Evolutionary conservation across 495 filamentous ascomycete genomes (phyloP).

Genomic region (Tuber aestivum): DNA sequence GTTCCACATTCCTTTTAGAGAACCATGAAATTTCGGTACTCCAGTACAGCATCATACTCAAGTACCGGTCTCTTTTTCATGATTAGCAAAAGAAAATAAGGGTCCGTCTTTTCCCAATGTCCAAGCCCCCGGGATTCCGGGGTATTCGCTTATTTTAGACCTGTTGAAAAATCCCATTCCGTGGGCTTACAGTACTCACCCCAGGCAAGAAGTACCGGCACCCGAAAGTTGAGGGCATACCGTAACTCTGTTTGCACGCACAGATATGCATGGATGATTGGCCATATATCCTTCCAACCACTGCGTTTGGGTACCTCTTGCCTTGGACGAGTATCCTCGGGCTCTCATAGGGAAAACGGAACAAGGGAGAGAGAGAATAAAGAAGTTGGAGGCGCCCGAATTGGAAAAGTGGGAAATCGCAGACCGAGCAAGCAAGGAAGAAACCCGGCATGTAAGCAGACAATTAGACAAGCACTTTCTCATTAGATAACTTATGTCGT

Average conservation of each 20-base stretch:
- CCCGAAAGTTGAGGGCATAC: too few relatives aligned
- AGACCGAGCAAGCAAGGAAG: not conserved
- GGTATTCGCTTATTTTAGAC: not conserved
- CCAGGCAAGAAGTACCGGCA: too few relatives aligned
- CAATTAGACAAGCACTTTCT: not conserved
- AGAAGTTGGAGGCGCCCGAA: not conserved
- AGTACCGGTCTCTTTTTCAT: not conserved
- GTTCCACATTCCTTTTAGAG: not conserved
- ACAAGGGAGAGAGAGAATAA: not conserved
- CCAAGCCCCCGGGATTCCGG: not conserved
- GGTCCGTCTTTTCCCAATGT: not conserved
- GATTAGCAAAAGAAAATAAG: not conserved
- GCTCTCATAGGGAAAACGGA: too few relatives aligned
- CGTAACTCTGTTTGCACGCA: too few relatives aligned
- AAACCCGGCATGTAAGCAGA: not conserved
- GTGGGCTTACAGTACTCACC: not conserved
- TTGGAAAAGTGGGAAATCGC: not conserved
- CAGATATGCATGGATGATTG: too few relatives aligned
- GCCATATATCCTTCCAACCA: too few relatives aligned
- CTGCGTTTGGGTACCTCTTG: not conserved
- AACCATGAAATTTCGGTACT: not conserved
- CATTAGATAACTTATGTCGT: not conserved
- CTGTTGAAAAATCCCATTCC: not conserved
- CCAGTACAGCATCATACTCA: too few relatives aligned
- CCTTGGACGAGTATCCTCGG: not conserved